These are phyloP conservation scores for Claviceps maximensis DNA, from an alignment of 2,329 filamentous ascomycete species.

Conservation along the genomic window DNA sequence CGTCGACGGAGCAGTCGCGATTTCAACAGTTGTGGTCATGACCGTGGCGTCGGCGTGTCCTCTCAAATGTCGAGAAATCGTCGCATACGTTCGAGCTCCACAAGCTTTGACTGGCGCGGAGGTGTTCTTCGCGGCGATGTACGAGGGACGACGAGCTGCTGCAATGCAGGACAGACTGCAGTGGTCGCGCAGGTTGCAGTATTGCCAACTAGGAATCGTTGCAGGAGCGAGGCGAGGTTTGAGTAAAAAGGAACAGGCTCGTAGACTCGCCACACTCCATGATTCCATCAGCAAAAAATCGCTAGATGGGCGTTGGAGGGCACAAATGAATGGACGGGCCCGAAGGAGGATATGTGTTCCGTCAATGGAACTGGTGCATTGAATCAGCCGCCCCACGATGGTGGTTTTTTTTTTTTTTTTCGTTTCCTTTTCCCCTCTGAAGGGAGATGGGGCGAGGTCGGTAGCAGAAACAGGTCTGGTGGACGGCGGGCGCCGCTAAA, in stretches of 20 bases:
- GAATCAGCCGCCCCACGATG: background rate
- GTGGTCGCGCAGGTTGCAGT: background rate
- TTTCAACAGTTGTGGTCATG: conserved; percentile 65
- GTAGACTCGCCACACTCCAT: conserved; percentile 3
- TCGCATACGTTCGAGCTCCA: background rate
- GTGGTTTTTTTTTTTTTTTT: background rate
- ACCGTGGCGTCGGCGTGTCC: conserved; percentile 7
- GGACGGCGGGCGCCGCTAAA: too few relatives aligned
- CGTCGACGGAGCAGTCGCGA: conserved; percentile 70
- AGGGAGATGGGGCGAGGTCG: too few relatives aligned
- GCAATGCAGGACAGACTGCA: background rate
- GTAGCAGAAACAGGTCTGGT: too few relatives aligned
- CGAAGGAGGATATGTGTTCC: background rate
- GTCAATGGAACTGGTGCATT: background rate
- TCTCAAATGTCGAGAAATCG: background rate
- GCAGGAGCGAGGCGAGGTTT: background rate
- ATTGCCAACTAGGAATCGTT: background rate
- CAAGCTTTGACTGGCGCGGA: background rate
- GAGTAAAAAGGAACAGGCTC: background rate
- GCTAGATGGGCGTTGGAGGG: background rate
- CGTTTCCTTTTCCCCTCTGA: background rate
- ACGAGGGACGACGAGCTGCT: background rate
- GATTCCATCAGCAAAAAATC: conserved; percentile 5
- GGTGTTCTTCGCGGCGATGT: background rate
- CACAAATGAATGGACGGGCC: background rate